These are phyloP conservation scores for Paraphaeosphaeria minitans DNA, from an alignment of 2,329 filamentous ascomycete genomes.

Conservation along the genomic window DNA sequence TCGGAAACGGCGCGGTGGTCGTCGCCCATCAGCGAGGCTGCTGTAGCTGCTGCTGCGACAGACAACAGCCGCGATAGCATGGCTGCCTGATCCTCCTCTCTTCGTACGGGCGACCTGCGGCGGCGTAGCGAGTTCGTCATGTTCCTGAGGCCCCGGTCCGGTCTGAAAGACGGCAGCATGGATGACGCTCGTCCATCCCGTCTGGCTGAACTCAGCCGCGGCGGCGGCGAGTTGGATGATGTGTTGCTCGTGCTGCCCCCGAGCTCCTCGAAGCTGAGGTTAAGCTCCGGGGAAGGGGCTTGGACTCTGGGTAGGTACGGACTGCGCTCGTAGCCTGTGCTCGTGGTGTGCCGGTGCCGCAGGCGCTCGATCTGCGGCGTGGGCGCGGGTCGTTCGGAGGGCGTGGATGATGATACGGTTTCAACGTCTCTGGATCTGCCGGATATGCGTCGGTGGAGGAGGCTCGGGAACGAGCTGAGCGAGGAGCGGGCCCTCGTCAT, in stretches of 20 bases:
- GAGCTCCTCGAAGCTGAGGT: conserved; percentile 46
- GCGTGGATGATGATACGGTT: conserved; percentile 18
- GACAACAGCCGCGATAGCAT: conserved; percentile 65
- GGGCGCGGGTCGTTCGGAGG: conserved; percentile 15
- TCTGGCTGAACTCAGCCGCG: conserved; percentile 31
- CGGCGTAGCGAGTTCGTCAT: conserved; percentile 55
- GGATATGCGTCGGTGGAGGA: conserved; percentile 38
- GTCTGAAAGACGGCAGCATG: conserved; percentile 39
- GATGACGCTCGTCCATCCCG: conserved; percentile 42
- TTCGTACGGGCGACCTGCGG: conserved; percentile 58
- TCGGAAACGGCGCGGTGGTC: conserved; percentile 61
- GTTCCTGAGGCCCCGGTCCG: conserved; percentile 46
- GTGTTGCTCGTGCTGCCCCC: conserved; percentile 24
- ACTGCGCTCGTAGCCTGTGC: conserved; percentile 32
- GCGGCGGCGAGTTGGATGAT: conserved; percentile 22
- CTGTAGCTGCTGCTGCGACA: conserved; percentile 67
- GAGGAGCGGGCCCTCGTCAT: conserved; percentile 45
- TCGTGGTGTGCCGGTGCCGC: conserved; percentile 25
- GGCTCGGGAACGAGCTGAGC: conserved; percentile 40
- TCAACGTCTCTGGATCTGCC: conserved; percentile 25
- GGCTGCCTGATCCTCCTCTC: conserved; percentile 66
- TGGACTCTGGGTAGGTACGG: conserved; percentile 41
- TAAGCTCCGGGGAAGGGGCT: conserved; percentile 40
- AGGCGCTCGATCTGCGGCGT: conserved; percentile 23
- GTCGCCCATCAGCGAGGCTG: conserved; percentile 67